These are phyloP conservation scores for Brassica nigra DNA, from an alignment of 345 rosid species.

Conservation along the genomic window DNA sequence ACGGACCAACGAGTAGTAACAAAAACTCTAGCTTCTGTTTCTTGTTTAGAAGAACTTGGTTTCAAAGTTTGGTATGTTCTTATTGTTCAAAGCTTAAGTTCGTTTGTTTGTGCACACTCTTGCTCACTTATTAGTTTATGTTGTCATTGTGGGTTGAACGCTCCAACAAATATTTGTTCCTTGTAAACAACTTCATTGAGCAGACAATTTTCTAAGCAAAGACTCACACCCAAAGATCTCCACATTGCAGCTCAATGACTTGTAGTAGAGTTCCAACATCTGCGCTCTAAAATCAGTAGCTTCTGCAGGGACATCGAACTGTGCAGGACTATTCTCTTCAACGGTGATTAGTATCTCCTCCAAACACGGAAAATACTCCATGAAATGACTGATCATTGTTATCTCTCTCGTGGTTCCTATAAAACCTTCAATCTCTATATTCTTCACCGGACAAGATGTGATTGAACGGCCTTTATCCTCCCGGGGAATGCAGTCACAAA, in stretches of 20 bases:
- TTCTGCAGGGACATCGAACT: not conserved
- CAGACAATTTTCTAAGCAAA: not conserved
- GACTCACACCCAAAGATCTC: not conserved
- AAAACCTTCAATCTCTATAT: not conserved
- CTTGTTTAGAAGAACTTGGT: not conserved
- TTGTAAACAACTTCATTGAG: not conserved
- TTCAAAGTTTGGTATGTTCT: not conserved
- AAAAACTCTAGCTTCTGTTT: not conserved
- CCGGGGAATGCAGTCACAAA: constrained; percentile 6
- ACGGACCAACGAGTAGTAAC: not conserved
- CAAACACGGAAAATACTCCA: constrained; percentile 14
- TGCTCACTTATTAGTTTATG: too few species aligned
- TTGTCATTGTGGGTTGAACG: too few species aligned
- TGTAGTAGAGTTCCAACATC: not conserved
- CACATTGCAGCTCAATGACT: not conserved
- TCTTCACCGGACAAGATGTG: constrained; percentile 1
- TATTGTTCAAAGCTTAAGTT: too few species aligned
- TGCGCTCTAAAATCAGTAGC: not conserved
- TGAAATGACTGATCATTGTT: constrained; percentile 1
- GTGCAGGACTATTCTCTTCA: not conserved
- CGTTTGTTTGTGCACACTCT: too few species aligned
- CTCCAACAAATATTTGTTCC: too few species aligned
- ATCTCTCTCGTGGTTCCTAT: not conserved
- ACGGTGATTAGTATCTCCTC: not conserved
- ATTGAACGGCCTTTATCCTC: constrained; percentile 10